These are phyloP conservation scores for Blastomyces parvus DNA, from an alignment of 2,329 filamentous ascomycete genomes.

Conservation along the genomic window DNA sequence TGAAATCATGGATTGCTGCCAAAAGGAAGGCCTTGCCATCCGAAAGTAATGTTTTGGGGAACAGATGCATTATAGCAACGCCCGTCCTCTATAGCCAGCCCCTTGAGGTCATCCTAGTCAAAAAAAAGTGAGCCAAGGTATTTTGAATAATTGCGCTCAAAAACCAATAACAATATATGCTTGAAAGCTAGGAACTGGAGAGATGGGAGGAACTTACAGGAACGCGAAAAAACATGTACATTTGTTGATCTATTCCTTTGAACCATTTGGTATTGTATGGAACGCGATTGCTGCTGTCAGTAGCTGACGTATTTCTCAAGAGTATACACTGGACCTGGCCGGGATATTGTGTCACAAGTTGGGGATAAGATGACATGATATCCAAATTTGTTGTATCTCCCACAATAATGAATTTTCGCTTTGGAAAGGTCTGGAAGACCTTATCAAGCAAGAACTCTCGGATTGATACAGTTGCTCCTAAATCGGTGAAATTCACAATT, in stretches of 20 bases:
- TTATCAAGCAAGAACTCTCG: conserved; percentile 60
- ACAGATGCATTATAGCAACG: conserved; percentile 58
- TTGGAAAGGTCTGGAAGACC: conserved; percentile 64
- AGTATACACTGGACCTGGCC: conserved; percentile 69
- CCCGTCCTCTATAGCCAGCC: conserved; percentile 57
- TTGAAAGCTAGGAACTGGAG: background rate
- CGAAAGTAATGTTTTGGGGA: conserved; percentile 62
- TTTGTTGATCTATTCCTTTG: conserved; percentile 53
- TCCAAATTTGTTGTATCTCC: conserved; percentile 70
- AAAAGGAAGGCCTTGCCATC: conserved; percentile 44
- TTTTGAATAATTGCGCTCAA: background rate
- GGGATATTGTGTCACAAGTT: conserved; percentile 56
- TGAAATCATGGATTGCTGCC: background rate
- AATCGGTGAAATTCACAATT: conserved; percentile 69
- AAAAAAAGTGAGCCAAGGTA: background rate
- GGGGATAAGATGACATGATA: conserved; percentile 55
- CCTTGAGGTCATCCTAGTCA: conserved; percentile 50
- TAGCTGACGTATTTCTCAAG: conserved; percentile 62
- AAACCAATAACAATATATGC: background rate
- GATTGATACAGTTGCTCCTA: conserved; percentile 60
- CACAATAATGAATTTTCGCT: conserved; percentile 64
- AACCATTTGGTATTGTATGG: conserved; percentile 68
- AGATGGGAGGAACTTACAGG: conserved; percentile 31
- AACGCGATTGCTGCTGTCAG: conserved; percentile 57
- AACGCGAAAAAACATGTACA: conserved; percentile 71